Evolutionary conservation across 73 alveolate genomes (phyloP).

Genomic region (Stentor coeruleus): DNA sequence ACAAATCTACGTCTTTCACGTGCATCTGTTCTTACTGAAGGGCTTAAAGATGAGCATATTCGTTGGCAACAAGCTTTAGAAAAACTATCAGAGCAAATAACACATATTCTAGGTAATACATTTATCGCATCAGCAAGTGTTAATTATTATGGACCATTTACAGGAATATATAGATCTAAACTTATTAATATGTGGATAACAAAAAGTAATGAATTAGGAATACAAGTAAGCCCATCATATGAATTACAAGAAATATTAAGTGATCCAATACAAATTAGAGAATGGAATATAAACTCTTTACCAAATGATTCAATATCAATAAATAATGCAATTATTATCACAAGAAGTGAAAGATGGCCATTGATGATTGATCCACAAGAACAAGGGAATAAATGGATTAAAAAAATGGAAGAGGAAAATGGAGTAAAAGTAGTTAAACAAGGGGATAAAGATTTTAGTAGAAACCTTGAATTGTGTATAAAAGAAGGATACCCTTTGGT

Average conservation of each 20-base stretch:
- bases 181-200: conserved; percentile 65
- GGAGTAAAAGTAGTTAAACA: conserved; percentile 70
- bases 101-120: conserved; percentile 86
- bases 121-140: conserved; percentile 86
- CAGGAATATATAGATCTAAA: conserved; percentile 82
- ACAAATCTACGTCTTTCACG: conserved; percentile 78
- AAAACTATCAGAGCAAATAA: conserved; percentile 64
- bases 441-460: conserved; percentile 54
- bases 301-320: conserved; percentile 96
- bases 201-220: conserved; percentile 65
- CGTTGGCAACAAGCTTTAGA: conserved; percentile 91
- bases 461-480: conserved; percentile 60
- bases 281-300: conserved; percentile 91
- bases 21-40: conserved; percentile 83
- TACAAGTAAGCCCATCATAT: conserved; percentile 72
- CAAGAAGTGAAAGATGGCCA: conserved; percentile 78
- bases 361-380: conserved; percentile 95
- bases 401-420: conserved; percentile 70
- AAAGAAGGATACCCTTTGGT: conserved; percentile 82
- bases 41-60: conserved; percentile 87
- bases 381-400: conserved; percentile 95
- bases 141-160: conserved; percentile 94
- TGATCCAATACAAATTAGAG: conserved; percentile 87
- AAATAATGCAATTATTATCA: conserved; percentile 83
- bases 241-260: conserved; percentile 76